Conservation (phyloP, 768 basidiomycete genomes). For the Tubosaeta brunneosetosa region DNA sequence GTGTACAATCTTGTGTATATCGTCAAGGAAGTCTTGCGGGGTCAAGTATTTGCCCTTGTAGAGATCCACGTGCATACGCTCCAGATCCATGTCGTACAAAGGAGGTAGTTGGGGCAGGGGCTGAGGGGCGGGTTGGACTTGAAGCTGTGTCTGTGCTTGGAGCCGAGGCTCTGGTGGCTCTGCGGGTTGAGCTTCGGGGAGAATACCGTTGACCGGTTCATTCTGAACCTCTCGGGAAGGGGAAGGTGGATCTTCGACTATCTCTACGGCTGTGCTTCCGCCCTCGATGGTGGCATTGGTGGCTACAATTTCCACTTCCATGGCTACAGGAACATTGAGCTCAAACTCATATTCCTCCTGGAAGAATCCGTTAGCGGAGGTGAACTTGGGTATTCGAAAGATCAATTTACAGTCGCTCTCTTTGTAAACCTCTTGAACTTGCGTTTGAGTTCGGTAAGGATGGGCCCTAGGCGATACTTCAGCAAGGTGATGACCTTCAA, state of each 20-base stretch:
- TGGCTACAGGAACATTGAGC: constrained; percentile 20
- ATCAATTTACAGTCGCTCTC: constrained; percentile 57
- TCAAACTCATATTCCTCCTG: constrained; percentile 77
- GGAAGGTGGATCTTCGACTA: constrained; percentile 31
- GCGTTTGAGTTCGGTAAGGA: constrained; percentile 83
- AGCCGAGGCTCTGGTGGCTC: constrained; percentile 28
- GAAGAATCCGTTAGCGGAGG: constrained; percentile 10
- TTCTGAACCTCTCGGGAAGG: constrained; percentile 23
- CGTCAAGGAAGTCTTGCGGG: constrained; percentile 81
- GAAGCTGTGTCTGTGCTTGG: constrained; percentile 35
- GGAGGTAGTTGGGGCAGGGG: constrained; percentile 37
- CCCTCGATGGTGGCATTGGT: constrained; percentile 36
- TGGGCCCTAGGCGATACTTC: constrained; percentile 86
- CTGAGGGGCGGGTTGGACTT: constrained; percentile 33
- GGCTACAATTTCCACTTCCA: constrained; percentile 33
- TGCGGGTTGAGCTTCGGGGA: constrained; percentile 11
- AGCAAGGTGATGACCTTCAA: constrained; percentile 71
- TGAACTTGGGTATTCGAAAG: neutral
- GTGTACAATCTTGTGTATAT: constrained; percentile 76
- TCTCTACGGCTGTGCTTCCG: constrained; percentile 41
- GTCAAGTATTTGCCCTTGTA: constrained; percentile 85
- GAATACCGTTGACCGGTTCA: constrained; percentile 39
- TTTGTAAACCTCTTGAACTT: constrained; percentile 91
- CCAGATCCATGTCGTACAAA: constrained; percentile 86
- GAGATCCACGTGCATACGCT: constrained; percentile 81